Percentiles rank a stretch among this genome's conserved stretches.
Evolutionary conservation across 139 green algal species (phyloP).

Genomic region (Coelastrella sp.): DNA sequence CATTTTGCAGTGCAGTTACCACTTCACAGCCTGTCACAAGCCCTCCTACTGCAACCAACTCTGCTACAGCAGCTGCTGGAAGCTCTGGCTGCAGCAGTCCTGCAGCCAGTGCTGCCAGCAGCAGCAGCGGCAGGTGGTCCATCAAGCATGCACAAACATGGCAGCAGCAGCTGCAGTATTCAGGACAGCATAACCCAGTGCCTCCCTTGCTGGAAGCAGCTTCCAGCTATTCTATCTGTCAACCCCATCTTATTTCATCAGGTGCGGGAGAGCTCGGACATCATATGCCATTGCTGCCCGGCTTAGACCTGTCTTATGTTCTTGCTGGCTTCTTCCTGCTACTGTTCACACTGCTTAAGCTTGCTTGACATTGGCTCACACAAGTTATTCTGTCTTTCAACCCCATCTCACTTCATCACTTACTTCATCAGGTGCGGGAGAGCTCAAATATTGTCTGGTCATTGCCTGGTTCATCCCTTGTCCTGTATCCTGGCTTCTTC

Average conservation of each 20-base stretch:
- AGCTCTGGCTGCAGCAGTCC: neutral
- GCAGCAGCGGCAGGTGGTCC: neutral
- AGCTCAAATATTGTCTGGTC: no score
- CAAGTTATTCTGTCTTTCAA: no score
- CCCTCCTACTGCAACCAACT: constrained; percentile 36
- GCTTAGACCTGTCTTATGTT: neutral
- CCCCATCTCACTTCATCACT: no score
- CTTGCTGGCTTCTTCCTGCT: neutral
- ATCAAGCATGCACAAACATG: neutral
- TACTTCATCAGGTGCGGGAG: no score
- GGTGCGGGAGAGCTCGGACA: neutral
- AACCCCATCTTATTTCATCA: neutral
- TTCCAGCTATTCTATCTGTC: neutral
- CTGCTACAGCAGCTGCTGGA: constrained; percentile 7
- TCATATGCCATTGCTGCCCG: neutral
- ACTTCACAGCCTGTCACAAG: neutral
- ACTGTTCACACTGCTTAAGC: no score
- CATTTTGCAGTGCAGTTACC: constrained; percentile 21
- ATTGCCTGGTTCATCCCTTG: neutral
- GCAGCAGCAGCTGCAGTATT: constrained; percentile 41
- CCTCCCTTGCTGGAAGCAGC: neutral
- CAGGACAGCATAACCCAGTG: no score
- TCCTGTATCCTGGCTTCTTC: no score
- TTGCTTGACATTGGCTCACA: no score
- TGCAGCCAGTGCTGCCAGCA: constrained; percentile 7